Evolutionary conservation across 2,329 filamentous ascomycete genomes (phyloP).

Genomic region (Fonsecaea multimorphosa): DNA sequence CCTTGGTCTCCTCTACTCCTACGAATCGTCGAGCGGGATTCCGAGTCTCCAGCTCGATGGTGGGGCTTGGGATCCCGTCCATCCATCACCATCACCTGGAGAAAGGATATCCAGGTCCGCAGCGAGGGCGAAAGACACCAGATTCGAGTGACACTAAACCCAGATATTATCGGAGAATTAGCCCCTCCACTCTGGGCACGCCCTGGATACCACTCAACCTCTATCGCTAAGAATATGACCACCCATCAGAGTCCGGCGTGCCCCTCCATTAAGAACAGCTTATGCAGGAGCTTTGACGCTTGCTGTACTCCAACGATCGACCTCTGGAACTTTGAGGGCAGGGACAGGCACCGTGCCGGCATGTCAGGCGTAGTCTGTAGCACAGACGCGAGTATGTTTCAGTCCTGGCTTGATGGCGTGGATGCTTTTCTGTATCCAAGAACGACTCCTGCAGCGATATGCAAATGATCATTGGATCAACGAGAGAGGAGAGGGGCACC

Average conservation of each 20-base stretch:
- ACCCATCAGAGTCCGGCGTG: slow-evolving; percentile 17
- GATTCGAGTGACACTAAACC: not conserved
- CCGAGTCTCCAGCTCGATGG: slow-evolving; percentile 21
- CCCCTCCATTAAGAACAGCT: slow-evolving; percentile 20
- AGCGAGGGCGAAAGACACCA: slow-evolving; percentile 8
- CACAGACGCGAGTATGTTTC: slow-evolving; percentile 6
- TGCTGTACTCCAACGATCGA: not conserved
- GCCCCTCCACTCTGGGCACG: slow-evolving; percentile 3
- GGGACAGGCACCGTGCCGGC: not conserved
- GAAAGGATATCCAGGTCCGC: slow-evolving; percentile 13
- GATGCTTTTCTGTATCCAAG: not conserved
- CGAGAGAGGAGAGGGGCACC: not conserved
- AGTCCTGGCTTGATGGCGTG: not conserved
- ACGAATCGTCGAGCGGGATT: slow-evolving; percentile 9
- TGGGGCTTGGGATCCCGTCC: slow-evolving; percentile 16
- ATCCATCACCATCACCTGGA: slow-evolving; percentile 7
- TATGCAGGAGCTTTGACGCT: slow-evolving; percentile 32
- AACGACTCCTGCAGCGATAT: slow-evolving; percentile 5
- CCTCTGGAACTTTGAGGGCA: not conserved
- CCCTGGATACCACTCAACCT: not conserved
- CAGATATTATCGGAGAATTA: slow-evolving; percentile 19
- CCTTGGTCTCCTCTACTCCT: not conserved
- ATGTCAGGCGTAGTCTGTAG: slow-evolving; percentile 26
- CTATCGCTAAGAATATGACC: slow-evolving; percentile 4
- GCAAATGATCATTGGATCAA: slow-evolving; percentile 5